A percentile compares a stretch with the other conserved stretches of the same genome.
Conservation (phyloP, 192 early-diverging fungal species). For the Polychytrium aggregatum region DNA sequence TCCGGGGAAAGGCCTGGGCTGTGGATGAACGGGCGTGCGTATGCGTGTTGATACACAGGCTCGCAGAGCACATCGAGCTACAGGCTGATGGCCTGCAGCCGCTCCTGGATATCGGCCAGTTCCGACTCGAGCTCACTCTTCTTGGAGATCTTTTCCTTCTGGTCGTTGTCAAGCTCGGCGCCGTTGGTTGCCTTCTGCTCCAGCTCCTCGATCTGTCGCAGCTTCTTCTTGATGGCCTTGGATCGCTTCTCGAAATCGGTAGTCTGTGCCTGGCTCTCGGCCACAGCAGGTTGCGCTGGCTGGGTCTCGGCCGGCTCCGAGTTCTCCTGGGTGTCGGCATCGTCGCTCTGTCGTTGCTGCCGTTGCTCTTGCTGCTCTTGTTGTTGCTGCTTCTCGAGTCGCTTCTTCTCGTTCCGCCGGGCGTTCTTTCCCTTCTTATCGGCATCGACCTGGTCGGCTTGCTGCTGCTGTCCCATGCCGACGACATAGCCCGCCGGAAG, state of each 20-base stretch:
- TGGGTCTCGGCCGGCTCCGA: background rate
- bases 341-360: background rate
- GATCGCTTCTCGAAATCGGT: conserved; percentile 33
- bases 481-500: conserved; percentile 24
- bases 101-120: conserved; percentile 16
- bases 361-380: background rate
- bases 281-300: background rate
- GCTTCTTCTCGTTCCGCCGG: conserved; percentile 15
- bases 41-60: no score
- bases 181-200: conserved; percentile 38
- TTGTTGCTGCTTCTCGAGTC: background rate
- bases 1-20: no score
- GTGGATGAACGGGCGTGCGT: no score
- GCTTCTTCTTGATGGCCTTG: conserved; percentile 56
- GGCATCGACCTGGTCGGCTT: background rate
- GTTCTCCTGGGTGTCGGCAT: background rate
- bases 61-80: no score
- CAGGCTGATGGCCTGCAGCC: no score
- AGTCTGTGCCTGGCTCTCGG: background rate
- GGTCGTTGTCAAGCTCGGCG: conserved; percentile 37
- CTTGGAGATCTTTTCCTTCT: conserved; percentile 49
- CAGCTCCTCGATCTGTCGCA: conserved; percentile 52
- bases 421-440: conserved; percentile 14
- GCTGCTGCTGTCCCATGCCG: conserved; percentile 6
- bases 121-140: conserved; percentile 33